A percentile compares a stretch with the other conserved stretches of the same genome.
Conservation (phyloP, 805 yeast genomes). For the Wickerhamiella shivajii region DNA sequence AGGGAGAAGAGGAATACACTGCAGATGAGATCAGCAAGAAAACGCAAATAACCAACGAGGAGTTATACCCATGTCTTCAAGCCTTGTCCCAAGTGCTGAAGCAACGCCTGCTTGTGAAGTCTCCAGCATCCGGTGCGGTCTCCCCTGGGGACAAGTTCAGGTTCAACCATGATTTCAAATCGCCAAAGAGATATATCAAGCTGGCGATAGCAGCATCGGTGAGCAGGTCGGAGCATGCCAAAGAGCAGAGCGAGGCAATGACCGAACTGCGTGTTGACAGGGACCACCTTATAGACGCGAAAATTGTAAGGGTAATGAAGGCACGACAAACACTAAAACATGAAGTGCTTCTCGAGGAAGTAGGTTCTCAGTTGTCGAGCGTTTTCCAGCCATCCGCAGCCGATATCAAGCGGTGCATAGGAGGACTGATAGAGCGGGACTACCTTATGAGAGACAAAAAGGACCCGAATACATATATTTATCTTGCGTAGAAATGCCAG, state of each 20-base stretch:
- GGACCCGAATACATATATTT: conserved; percentile 11
- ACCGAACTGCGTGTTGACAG: conserved; percentile 73
- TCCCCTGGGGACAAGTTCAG: conserved; percentile 41
- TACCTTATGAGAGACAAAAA: conserved; percentile 61
- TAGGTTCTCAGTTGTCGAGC: conserved; percentile 62
- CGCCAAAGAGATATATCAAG: conserved; percentile 47
- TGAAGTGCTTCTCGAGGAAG: conserved; percentile 67
- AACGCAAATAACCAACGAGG: conserved; percentile 61
- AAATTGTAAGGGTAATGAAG: conserved; percentile 92
- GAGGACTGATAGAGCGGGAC: conserved; percentile 68
- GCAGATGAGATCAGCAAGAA: conserved; percentile 45
- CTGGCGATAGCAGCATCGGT: conserved; percentile 57
- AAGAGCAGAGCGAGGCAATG: conserved; percentile 47
- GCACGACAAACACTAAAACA: conserved; percentile 70
- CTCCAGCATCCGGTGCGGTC: conserved; percentile 29
- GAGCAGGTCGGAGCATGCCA: conserved; percentile 45
- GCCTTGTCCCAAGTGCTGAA: conserved; percentile 76
- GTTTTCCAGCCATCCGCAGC: conserved; percentile 74
- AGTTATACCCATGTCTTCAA: conserved; percentile 61
- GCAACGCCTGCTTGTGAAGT: conserved; percentile 57
- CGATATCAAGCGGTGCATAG: conserved; percentile 77
- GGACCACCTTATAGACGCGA: conserved; percentile 71
- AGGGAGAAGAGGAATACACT: conserved; percentile 37
- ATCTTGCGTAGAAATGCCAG: conserved; percentile 10
- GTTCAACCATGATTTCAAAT: conserved; percentile 35